Conservation (phyloP, 2,329 filamentous ascomycete genomes). For the Colletotrichum orbiculare region DNA sequence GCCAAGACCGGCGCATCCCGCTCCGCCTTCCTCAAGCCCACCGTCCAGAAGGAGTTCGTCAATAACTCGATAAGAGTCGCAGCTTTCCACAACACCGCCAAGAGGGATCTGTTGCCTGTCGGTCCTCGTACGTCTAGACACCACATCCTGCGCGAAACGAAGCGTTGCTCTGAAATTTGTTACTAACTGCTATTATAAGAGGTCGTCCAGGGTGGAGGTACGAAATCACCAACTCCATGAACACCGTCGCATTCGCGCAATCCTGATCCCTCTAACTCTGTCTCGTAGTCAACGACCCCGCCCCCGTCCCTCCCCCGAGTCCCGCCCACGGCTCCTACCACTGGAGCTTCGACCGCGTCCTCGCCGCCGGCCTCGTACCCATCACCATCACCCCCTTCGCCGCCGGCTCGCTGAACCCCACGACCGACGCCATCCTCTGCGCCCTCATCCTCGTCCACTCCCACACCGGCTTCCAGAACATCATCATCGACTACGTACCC, state of each 20-base stretch:
- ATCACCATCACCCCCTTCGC: constrained; percentile 93
- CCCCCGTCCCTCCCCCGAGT: constrained; percentile 75
- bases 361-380: constrained; percentile 85
- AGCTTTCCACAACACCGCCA: constrained; percentile 87
- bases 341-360: constrained; percentile 93
- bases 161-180: too few species aligned
- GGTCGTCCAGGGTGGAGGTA: constrained; percentile 80
- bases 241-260: background rate
- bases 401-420: constrained; percentile 88
- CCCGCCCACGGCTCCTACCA: constrained; percentile 95
- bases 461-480: constrained; percentile 92
- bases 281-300: constrained; percentile 83
- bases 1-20: constrained; percentile 47
- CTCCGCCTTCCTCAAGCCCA: constrained; percentile 40
- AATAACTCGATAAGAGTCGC: constrained; percentile 67
- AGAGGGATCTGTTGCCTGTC: constrained; percentile 81
- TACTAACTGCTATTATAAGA: constrained; percentile 63
- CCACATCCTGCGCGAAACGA: too few species aligned
- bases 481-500: constrained; percentile 93
- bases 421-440: constrained; percentile 87
- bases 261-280: constrained; percentile 39
- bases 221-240: constrained; percentile 38
- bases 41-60: constrained; percentile 40
- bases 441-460: constrained; percentile 88
- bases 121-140: constrained; percentile 77